Evolutionary conservation across 1,139 yeast genomes (phyloP).

Genomic region (Scheffersomyces segobiensis): DNA sequence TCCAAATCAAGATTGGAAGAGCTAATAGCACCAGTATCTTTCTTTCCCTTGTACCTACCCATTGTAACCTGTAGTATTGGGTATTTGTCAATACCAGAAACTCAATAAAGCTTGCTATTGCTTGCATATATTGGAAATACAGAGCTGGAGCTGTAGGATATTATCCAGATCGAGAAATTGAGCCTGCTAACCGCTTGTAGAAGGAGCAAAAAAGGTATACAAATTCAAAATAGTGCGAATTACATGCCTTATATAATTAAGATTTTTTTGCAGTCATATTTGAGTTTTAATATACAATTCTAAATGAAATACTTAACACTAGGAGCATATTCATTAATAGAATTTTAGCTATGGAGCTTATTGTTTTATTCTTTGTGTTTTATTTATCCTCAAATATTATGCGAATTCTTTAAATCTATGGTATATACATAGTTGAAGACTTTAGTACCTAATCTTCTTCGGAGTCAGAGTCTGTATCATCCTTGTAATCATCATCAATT

Average conservation of each 20-base stretch:
- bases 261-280: neutral
- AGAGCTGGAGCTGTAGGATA: neutral
- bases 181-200: neutral
- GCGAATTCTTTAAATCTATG: slow-evolving; percentile 4
- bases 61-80: neutral
- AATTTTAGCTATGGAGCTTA: neutral
- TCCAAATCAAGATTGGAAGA: neutral
- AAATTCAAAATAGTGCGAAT: neutral
- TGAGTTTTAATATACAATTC: too few species aligned
- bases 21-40: neutral
- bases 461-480: slow-evolving; percentile 12
- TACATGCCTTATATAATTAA: neutral
- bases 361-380: neutral
- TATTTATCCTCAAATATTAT: neutral
- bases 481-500: slow-evolving; percentile 10
- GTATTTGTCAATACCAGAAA: neutral
- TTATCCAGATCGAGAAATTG: neutral
- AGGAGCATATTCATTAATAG: neutral
- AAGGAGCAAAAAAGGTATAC: neutral
- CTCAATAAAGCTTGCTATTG: neutral
- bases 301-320: too few species aligned
- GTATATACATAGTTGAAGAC: neutral
- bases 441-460: slow-evolving; percentile 9
- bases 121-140: neutral
- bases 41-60: neutral